Evolutionary conservation across 2,329 filamentous ascomycete genomes (phyloP).

Genomic region (Meredithiella fracta): DNA sequence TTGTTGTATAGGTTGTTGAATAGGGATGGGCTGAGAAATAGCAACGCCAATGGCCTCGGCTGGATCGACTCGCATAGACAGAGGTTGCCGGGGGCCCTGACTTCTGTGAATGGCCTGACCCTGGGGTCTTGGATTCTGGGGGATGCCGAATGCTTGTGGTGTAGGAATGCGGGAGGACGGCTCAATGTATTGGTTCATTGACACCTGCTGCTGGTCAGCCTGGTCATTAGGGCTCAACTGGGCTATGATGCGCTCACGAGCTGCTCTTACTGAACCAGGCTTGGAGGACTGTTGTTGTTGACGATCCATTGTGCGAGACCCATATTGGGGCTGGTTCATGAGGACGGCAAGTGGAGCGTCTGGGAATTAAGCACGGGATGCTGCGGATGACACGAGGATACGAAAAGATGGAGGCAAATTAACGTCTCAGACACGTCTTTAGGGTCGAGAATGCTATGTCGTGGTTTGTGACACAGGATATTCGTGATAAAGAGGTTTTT

Average conservation of each 20-base stretch:
- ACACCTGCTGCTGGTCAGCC: neutral
- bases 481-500: neutral
- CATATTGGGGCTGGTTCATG: constrained; percentile 14
- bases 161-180: neutral
- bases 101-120: constrained; percentile 3
- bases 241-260: constrained; percentile 4
- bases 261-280: constrained; percentile 9
- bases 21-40: constrained; percentile 37
- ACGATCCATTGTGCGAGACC: constrained; percentile 11
- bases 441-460: too few species aligned
- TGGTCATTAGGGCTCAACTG: neutral
- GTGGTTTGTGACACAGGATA: neutral
- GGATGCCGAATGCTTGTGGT: constrained; percentile 7
- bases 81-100: neutral
- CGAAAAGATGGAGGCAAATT: neutral
- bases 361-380: neutral
- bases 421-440: constrained; percentile 6
- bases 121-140: constrained; percentile 11
- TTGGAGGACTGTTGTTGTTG: constrained; percentile 8
- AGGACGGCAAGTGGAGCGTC: constrained; percentile 1
- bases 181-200: constrained; percentile 3
- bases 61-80: constrained; percentile 17
- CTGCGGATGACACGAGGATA: neutral
- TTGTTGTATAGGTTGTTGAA: constrained; percentile 37
- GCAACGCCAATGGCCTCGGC: constrained; percentile 21